Conservation (phyloP, 306 rosid species). For the Adenanthera pavonina region DNA sequence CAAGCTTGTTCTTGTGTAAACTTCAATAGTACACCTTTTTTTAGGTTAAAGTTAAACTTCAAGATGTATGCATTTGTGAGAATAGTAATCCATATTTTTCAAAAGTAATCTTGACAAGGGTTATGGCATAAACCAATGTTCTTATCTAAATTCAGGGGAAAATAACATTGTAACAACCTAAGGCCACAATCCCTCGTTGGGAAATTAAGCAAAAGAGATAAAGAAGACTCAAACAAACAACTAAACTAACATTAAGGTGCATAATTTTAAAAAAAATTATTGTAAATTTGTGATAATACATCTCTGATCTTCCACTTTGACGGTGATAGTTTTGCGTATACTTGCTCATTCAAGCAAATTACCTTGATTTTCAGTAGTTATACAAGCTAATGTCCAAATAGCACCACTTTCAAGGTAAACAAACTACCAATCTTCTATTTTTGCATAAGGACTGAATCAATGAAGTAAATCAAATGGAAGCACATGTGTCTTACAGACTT, state of each 20-base stretch:
- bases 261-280: neutral
- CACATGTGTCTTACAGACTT: slow-evolving; percentile 21
- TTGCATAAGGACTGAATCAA: slow-evolving; percentile 20
- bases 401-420: neutral
- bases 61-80: neutral
- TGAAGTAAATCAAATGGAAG: slow-evolving; percentile 35
- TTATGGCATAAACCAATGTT: neutral
- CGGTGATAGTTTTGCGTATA: neutral
- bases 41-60: neutral
- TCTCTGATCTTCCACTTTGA: slow-evolving; percentile 12
- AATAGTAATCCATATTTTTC: neutral
- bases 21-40: slow-evolving; percentile 2
- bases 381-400: neutral
- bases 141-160: slow-evolving; percentile 10
- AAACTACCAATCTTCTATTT: neutral
- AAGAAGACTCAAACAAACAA: slow-evolving; percentile 3
- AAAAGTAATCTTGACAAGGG: neutral
- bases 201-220: neutral
- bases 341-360: slow-evolving; percentile 5
- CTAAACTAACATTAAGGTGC: neutral
- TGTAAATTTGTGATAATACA: neutral
- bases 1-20: neutral
- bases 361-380: neutral
- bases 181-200: slow-evolving; percentile 1
- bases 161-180: neutral